A percentile compares a stretch with the other conserved stretches of the same genome.
phyloP scores from a whole-genome alignment of 176 grass and related monocot genomes.

The Paspalum notatum region DNA sequence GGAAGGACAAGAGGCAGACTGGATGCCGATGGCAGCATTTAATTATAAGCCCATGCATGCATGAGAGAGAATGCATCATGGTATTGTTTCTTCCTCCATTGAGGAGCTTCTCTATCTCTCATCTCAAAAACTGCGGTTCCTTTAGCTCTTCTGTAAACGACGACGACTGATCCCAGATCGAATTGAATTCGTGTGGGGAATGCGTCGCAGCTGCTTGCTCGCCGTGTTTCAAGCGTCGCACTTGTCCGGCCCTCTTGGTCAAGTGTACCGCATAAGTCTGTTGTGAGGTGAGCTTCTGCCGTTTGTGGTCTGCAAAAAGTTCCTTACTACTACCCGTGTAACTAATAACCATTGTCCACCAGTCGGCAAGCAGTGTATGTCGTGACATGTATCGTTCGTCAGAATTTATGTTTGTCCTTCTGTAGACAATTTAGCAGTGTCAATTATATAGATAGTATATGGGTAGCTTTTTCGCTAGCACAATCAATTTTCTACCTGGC shows the following conservation, averaged over 20 bases:
- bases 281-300: constrained; percentile 54
- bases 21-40: constrained; percentile 33
- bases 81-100: too few relatives aligned
- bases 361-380: background rate
- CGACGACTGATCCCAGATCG: background rate
- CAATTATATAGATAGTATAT: too few relatives aligned
- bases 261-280: constrained; percentile 56
- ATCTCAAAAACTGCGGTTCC: too few relatives aligned
- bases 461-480: too few relatives aligned
- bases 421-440: background rate
- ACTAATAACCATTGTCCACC: constrained; percentile 22
- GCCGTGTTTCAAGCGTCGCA: constrained; percentile 17
- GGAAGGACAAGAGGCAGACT: constrained; percentile 46
- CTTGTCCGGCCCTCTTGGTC: constrained; percentile 35
- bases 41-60: background rate
- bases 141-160: too few relatives aligned
- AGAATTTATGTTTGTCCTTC: background rate
- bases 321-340: too few relatives aligned
- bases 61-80: background rate
- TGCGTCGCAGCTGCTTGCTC: background rate
- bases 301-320: constrained; percentile 21
- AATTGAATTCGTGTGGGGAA: constrained; percentile 4
- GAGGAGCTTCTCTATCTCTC: too few relatives aligned
- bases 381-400: background rate
- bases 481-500: too few relatives aligned